Evolutionary conservation across 495 filamentous ascomycete species (phyloP).

Genomic region (Jackrogersella multiformis): DNA sequence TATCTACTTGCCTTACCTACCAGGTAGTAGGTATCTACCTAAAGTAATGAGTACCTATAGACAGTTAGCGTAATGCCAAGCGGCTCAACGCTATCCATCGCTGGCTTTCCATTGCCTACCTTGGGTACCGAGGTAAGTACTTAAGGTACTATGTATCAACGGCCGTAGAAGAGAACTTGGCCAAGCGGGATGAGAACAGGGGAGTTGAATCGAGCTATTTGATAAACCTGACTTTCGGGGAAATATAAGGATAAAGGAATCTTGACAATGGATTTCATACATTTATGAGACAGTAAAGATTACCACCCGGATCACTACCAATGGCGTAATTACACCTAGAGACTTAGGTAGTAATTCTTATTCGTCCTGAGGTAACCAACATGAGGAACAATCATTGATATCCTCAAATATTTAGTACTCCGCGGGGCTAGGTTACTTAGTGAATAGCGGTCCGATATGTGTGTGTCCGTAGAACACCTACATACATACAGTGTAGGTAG

Average conservation of each 20-base stretch:
- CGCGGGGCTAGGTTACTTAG: slow-evolving; percentile 17
- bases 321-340: slow-evolving; percentile 22
- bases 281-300: slow-evolving; percentile 12
- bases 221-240: slow-evolving; percentile 19
- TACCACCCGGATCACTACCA: slow-evolving; percentile 2
- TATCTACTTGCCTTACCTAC: no score
- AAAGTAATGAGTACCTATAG: slow-evolving; percentile 9
- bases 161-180: slow-evolving; percentile 32
- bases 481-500: no score
- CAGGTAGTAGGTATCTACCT: not conserved
- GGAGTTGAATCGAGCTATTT: slow-evolving; percentile 22
- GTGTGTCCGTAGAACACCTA: slow-evolving; percentile 24
- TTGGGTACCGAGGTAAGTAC: no score
- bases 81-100: slow-evolving; percentile 18
- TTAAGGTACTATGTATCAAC: no score
- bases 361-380: slow-evolving; percentile 10
- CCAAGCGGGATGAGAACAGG: slow-evolving; percentile 17
- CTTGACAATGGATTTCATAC: slow-evolving; percentile 3
- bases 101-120: slow-evolving; percentile 14
- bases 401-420: slow-evolving; percentile 8
- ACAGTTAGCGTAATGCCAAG: slow-evolving; percentile 12
- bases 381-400: slow-evolving; percentile 12
- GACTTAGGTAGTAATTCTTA: slow-evolving; percentile 39
- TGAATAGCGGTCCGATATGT: slow-evolving; percentile 26
- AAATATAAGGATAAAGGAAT: slow-evolving; percentile 16